These are phyloP conservation scores for Themeda triandra DNA, from an alignment of 176 grass and related monocot genomes.

Conservation along the genomic window DNA sequence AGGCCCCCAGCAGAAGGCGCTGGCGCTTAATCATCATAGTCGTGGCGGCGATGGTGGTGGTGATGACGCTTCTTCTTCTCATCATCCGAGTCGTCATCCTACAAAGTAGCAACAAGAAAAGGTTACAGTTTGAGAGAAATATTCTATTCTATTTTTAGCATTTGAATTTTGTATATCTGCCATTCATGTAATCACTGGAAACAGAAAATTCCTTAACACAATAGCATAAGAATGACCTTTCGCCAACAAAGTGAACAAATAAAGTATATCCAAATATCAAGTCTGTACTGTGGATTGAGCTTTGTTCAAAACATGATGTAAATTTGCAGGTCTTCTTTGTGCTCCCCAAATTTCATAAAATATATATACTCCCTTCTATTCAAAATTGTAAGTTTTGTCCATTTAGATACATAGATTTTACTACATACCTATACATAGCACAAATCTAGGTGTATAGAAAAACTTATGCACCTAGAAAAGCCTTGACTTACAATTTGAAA, in stretches of 20 bases:
- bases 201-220: not conserved
- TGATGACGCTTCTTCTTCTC: constrained; percentile 53
- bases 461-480: not conserved
- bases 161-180: not conserved
- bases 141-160: not conserved
- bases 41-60: constrained; percentile 43
- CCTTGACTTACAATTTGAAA: not conserved
- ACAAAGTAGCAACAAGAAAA: not conserved
- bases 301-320: not conserved
- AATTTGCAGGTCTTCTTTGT: not conserved
- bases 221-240: too few relatives aligned
- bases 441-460: not conserved
- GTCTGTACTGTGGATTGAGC: not conserved
- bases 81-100: constrained; percentile 62
- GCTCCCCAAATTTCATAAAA: not conserved
- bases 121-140: not conserved
- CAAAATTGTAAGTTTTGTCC: not conserved
- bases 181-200: not conserved
- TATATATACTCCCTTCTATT: not conserved
- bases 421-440: not conserved
- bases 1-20: not conserved
- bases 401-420: too few relatives aligned
- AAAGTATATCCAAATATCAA: not conserved
- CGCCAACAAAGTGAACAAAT: not conserved
- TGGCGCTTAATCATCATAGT: constrained; percentile 45